phyloP scores from a whole-genome alignment of 139 green algal genomes.

The Nannochloris sp. region DNA sequence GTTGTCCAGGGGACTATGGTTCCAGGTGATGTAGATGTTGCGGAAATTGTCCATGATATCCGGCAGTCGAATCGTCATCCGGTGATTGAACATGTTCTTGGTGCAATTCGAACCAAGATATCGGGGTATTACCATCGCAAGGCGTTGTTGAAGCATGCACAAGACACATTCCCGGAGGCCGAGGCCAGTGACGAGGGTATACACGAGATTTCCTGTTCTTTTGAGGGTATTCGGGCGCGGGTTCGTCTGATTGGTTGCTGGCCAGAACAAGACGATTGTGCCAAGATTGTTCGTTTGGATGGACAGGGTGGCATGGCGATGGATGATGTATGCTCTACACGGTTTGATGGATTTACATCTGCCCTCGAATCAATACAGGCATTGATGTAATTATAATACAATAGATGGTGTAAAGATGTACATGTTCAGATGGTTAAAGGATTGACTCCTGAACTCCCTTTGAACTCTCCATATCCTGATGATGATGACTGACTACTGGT shows the following conservation, averaged over 20 bases:
- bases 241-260: background rate
- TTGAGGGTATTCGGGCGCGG: background rate
- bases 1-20: background rate
- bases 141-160: background rate
- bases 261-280: background rate
- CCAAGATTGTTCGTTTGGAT: background rate
- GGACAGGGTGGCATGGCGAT: background rate
- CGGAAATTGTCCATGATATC: background rate
- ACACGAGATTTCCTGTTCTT: background rate
- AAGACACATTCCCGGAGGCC: background rate
- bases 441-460: no score
- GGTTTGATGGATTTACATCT: no score
- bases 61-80: background rate
- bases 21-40: background rate
- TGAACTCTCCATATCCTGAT: no score
- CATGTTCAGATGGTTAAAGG: no score
- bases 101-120: background rate
- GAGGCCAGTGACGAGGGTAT: background rate
- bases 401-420: no score
- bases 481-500: background rate
- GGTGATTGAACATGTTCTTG: background rate
- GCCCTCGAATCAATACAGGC: no score
- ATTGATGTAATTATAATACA: no score
- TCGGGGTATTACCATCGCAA: background rate
- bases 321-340: background rate